Conservation (phyloP, 192 early-diverging fungal genomes). For the Podila minutissima region DNA sequence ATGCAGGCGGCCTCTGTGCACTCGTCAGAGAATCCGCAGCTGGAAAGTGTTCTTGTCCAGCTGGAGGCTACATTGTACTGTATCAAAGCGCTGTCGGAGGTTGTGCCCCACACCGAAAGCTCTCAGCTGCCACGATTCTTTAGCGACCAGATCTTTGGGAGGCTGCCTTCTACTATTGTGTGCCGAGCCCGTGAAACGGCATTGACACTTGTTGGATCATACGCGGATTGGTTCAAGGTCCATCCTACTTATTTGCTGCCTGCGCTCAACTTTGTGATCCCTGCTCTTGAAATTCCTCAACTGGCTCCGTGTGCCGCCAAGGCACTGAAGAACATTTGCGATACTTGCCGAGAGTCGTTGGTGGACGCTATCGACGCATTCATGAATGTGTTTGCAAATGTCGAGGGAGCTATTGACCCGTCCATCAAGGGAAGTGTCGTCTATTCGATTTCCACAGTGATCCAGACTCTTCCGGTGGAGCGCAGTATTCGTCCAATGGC, state of each 20-base stretch:
- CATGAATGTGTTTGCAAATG: slow-evolving; percentile 67
- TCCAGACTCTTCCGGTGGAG: slow-evolving; percentile 40
- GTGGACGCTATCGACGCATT: slow-evolving; percentile 66
- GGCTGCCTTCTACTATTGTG: slow-evolving; percentile 52
- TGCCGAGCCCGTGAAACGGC: slow-evolving; percentile 57
- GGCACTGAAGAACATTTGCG: slow-evolving; percentile 74
- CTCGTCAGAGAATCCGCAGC: slow-evolving; percentile 8
- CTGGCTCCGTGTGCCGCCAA: slow-evolving; percentile 69
- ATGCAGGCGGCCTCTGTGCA: slow-evolving; percentile 35
- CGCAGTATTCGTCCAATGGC: slow-evolving; percentile 37
- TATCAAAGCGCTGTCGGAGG: slow-evolving; percentile 72
- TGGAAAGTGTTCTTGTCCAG: slow-evolving; percentile 28
- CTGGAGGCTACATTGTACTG: slow-evolving; percentile 74
- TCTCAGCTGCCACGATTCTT: slow-evolving; percentile 70
- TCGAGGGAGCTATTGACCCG: slow-evolving; percentile 50
- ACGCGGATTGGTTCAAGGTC: slow-evolving; percentile 73
- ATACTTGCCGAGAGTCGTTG: slow-evolving; percentile 73
- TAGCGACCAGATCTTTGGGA: slow-evolving; percentile 61
- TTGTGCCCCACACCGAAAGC: slow-evolving; percentile 61
- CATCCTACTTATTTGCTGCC: slow-evolving; percentile 68
- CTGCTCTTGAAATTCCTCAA: slow-evolving; percentile 63
- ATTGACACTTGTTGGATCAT: slow-evolving; percentile 62
- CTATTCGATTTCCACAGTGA: slow-evolving; percentile 45
- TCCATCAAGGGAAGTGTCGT: slow-evolving; percentile 51
- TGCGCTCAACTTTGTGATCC: slow-evolving; percentile 71